These are phyloP conservation scores for Puccinia hordei DNA, from an alignment of 1,284 basidiomycete genomes.

Conservation along the genomic window DNA sequence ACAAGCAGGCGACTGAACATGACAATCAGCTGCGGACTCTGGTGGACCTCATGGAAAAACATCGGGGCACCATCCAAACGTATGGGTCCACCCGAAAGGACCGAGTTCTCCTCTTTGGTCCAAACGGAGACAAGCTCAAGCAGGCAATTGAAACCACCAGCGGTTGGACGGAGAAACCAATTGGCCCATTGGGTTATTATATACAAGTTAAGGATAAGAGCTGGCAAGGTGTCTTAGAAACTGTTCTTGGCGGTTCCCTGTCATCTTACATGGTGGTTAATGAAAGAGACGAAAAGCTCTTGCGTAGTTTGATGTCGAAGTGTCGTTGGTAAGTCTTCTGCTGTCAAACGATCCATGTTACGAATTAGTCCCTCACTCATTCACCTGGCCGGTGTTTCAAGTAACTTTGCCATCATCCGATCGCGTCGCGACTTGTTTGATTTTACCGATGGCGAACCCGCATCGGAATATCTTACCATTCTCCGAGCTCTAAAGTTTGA, in stretches of 20 bases:
- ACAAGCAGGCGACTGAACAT: neutral
- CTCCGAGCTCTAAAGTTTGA: constrained; percentile 55
- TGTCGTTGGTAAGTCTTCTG: constrained; percentile 4
- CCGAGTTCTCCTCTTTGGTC: constrained; percentile 11
- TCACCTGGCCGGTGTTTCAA: constrained; percentile 16
- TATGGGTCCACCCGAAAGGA: neutral
- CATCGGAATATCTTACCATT: constrained; percentile 55
- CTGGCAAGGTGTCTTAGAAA: constrained; percentile 69
- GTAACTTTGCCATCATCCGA: constrained; percentile 54
- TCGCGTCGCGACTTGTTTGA: constrained; percentile 56
- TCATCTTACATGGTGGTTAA: constrained; percentile 78
- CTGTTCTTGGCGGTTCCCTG: constrained; percentile 68
- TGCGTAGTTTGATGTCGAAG: constrained; percentile 67
- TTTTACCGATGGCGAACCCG: constrained; percentile 57
- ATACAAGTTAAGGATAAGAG: constrained; percentile 68
- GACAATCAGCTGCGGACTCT: neutral
- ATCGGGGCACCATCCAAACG: neutral
- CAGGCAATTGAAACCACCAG: constrained; percentile 55
- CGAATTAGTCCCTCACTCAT: neutral
- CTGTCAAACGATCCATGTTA: neutral
- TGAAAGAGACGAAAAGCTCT: constrained; percentile 67
- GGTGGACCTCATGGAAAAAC: neutral
- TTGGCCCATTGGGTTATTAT: constrained; percentile 82
- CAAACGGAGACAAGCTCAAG: constrained; percentile 53
- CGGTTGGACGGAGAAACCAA: constrained; percentile 64